These are phyloP conservation scores for Stachybotrys echinatus DNA, from an alignment of 2,329 filamentous ascomycete species.

Conservation along the genomic window DNA sequence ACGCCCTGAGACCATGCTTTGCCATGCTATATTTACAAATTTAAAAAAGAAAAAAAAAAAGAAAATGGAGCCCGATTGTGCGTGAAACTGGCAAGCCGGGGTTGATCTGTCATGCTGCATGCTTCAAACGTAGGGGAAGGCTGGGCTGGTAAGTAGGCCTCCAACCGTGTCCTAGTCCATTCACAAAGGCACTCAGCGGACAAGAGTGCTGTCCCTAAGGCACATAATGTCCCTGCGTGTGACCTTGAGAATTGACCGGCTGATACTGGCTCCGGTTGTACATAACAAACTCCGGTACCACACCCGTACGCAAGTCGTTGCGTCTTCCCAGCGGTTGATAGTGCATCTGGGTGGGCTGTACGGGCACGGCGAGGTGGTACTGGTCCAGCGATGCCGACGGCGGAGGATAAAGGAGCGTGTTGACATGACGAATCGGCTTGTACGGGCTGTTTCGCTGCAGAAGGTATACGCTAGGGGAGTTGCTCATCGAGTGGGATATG, in stretches of 20 bases:
- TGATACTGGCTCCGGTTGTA: constrained; percentile 27
- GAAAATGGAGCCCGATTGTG: background rate
- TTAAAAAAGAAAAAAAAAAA: constrained; percentile 1
- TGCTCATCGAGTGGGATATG: constrained; percentile 54
- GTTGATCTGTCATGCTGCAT: background rate
- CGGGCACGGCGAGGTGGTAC: constrained; percentile 54
- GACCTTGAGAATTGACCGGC: constrained; percentile 15
- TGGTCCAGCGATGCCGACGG: constrained; percentile 74
- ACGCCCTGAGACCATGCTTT: constrained; percentile 10
- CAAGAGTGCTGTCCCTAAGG: constrained; percentile 24
- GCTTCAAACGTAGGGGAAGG: background rate
- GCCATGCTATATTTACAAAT: constrained; percentile 7
- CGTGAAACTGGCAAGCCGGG: no score
- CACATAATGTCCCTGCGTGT: constrained; percentile 26
- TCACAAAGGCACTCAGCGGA: constrained; percentile 1
- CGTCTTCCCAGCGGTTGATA: constrained; percentile 72
- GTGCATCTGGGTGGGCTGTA: constrained; percentile 70
- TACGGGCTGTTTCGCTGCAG: constrained; percentile 89
- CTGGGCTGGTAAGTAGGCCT: background rate
- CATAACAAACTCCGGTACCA: constrained; percentile 58
- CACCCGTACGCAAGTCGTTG: constrained; percentile 62
- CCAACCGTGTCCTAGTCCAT: background rate
- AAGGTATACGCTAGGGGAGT: constrained; percentile 84
- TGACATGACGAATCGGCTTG: constrained; percentile 81
- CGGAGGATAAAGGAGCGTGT: constrained; percentile 85